Evolutionary conservation across 345 rosid genomes (phyloP).

Genomic region (Hibiscus trionum): DNA sequence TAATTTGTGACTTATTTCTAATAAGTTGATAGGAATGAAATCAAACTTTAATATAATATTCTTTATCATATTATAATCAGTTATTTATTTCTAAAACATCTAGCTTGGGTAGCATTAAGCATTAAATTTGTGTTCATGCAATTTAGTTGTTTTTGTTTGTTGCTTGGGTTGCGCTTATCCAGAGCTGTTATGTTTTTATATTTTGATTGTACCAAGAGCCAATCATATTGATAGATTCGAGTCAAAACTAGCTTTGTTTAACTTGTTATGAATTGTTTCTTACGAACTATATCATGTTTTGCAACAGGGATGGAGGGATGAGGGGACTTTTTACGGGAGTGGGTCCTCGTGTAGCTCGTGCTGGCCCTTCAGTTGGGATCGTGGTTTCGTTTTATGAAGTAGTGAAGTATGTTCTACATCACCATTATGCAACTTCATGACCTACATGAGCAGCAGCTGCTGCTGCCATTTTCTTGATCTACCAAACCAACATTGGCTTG

Average conservation of each 20-base stretch:
- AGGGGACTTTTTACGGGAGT: slow-evolving; percentile 81
- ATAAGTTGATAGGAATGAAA: background rate
- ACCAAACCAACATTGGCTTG: background rate
- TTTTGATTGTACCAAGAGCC: background rate
- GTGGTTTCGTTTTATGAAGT: slow-evolving; percentile 90
- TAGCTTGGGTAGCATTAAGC: background rate
- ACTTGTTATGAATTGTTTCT: background rate
- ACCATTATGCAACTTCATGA: slow-evolving; percentile 28
- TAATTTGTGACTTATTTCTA: no score
- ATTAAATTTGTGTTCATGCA: background rate
- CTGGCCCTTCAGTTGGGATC: slow-evolving; percentile 95
- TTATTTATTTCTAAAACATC: background rate
- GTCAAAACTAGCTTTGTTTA: background rate
- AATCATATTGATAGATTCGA: background rate
- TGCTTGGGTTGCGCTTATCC: background rate
- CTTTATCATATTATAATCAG: background rate
- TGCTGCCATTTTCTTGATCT: background rate
- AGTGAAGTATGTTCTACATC: slow-evolving; percentile 59
- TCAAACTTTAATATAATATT: background rate
- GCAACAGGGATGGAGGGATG: slow-evolving; percentile 69
- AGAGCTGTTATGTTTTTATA: background rate
- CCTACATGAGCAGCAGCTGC: background rate
- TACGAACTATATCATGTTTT: background rate
- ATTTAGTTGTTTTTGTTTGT: background rate
- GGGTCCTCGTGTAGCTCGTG: slow-evolving; percentile 86